Base-by-base conservation (phyloP, 192 early-diverging fungal genomes). In the Mortierella hygrophila region DNA sequence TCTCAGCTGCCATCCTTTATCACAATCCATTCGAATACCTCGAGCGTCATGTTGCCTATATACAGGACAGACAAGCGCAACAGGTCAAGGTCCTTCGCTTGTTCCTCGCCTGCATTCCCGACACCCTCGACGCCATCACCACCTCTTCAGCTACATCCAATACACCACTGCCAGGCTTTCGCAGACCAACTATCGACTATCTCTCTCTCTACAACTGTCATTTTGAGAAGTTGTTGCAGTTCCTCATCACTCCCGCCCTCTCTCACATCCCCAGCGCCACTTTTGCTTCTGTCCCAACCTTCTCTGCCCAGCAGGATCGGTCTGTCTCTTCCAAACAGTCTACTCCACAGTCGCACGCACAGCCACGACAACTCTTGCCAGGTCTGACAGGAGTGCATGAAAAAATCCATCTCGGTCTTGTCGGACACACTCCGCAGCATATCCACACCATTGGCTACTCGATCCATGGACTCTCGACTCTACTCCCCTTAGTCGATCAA, bases 371-470 rank as follows among this genome's bases (percentile, higher is more conserved):
- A 57, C 21, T 57, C n/a, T 10, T 57, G 55, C 55, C 55, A 57
- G n/a, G 55, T 10, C n/a, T 26, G 23, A 57, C 55, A 10, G 55
- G 21, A 57, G 0, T 26, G 55, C 13, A 26, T n/a, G 7, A n/a
- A 8, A n/a, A 26, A 26, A 65, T 80, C 1, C 79, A 81, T 32
- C 20, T 52, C 9, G 65, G 55, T 6, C 46, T 81, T 3, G 41
- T 75, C 26, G 26, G 73, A 37, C 79, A 81, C 52, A 69, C 79
- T 4, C 72, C 79, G 3, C 65, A 68, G 20, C n/a, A 75, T 35
- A 75, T 81, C 29, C 72, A 68, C 49, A 81, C 73, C 2, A 46
- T 82, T 21, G 44, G 68, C 47, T 82, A 74, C 74, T 71, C 69
- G 20, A 72, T 72, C 40, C 68, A 76, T 68, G 70, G 57, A 18